Base-by-base conservation (phyloP, 768 basidiomycete genomes). In the Sporobolomyces roseus region DNA sequence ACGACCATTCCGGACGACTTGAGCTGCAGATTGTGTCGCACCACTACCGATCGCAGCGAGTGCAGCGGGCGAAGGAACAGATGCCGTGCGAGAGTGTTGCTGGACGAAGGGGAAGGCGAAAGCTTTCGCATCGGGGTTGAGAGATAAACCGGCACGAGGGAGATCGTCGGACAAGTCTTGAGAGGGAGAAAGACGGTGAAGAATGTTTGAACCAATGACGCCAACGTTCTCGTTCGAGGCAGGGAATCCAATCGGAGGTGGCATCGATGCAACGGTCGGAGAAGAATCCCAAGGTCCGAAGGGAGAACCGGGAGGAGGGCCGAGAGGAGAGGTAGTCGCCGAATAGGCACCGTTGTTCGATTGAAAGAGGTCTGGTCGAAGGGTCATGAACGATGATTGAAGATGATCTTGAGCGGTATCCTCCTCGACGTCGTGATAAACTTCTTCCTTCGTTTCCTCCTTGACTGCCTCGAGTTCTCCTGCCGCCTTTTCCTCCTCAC, bases 71-170 rank as follows among this genome's bases (percentile, higher is more conserved):
- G 62, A 59, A 2, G 64, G 64, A 17, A 56, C 49, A 29, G 70
- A 64, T 32, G 53, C 50, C 43, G 70, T 64, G 38, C 62, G 65
- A 5, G 50, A 27, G 51, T 63, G 53, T 3, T 29, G 41, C 10
- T 46, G 45, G 21, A 36, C 27, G 59, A 64, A 55, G 27, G 68
- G 62, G 67, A 72, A 72, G 14, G 71, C 66, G 66, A 76, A 76
- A 8, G 75, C 74, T 46, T 74, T 74, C 23, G 75, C 74, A 32
- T 68, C 74, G 23, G 75, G 75, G 61, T 76, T 76, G 63, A 76
- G 75, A 19, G 74, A 74, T 41, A 76, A 70, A 14, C 71, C 71
- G 16, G 53, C 70, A n/a, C 75, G 73, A 16, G 75, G 71, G n/a
- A 70, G 66, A 48, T 71, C 71, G 70, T 73, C 66, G 16, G 61